A percentile compares a stretch with the other conserved stretches of the same genome.
These are phyloP conservation scores for Globisporangium paroecandrum DNA, from an alignment of 352 stramenopile species.

Conservation along the genomic window DNA sequence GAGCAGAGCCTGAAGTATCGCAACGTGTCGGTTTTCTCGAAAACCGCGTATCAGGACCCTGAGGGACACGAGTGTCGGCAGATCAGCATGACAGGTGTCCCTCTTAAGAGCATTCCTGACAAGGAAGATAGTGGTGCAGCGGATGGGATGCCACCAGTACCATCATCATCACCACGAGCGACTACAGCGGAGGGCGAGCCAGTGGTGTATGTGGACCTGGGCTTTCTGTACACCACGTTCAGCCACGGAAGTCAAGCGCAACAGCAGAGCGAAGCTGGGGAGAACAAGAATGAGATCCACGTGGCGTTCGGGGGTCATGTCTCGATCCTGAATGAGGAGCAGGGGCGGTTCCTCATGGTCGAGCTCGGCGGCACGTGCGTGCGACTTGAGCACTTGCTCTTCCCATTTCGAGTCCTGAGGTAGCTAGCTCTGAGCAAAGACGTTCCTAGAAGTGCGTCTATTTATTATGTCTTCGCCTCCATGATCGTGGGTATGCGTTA, in stretches of 20 bases:
- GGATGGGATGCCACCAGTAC: background rate
- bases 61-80: background rate
- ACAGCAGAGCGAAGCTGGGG: background rate
- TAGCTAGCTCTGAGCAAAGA: too few relatives aligned
- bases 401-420: conserved; percentile 7
- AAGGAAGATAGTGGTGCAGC: background rate
- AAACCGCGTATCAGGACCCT: background rate
- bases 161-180: background rate
- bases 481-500: too few relatives aligned
- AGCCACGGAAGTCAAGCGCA: background rate
- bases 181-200: background rate
- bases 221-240: conserved; percentile 8
- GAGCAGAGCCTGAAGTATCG: background rate
- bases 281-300: background rate
- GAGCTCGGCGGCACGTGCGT: conserved; percentile 11
- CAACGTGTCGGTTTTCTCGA: conserved; percentile 3
- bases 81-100: conserved; percentile 10
- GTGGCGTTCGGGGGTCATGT: conserved; percentile 10
- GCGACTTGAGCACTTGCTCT: conserved; percentile 10
- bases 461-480: too few relatives aligned
- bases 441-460: too few relatives aligned
- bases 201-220: conserved; percentile 5
- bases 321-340: conserved; percentile 12
- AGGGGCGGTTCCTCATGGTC: conserved; percentile 15
- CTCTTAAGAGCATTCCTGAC: conserved; percentile 1